These are phyloP conservation scores for Terfezia boudieri DNA, from an alignment of 495 filamentous ascomycete genomes.

Conservation along the genomic window DNA sequence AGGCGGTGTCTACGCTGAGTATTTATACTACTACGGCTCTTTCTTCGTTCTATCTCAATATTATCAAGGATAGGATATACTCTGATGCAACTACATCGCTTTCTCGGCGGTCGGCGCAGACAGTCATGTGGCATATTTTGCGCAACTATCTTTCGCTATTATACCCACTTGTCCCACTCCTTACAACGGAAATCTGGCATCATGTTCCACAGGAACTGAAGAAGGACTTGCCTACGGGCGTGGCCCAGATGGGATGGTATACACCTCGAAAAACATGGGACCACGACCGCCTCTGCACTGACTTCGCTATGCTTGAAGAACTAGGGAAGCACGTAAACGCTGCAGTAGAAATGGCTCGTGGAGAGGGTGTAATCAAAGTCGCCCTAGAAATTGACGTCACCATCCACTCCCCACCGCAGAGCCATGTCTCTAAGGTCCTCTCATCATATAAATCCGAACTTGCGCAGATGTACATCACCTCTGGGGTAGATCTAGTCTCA, in stretches of 20 bases:
- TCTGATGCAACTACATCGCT: conserved; percentile 39
- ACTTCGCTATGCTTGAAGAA: conserved; percentile 6
- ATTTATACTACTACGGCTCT: conserved; percentile 60
- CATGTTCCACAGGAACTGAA: conserved; percentile 39
- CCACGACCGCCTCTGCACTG: conserved; percentile 16
- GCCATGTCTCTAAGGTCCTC: conserved; percentile 21
- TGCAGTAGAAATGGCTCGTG: not conserved
- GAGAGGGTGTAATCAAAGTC: conserved; percentile 9
- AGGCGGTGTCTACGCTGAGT: conserved; percentile 47
- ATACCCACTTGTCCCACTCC: conserved; percentile 55
- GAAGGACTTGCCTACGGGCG: conserved; percentile 24
- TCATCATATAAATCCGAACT: conserved; percentile 38
- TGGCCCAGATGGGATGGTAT: conserved; percentile 11
- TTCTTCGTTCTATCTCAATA: conserved; percentile 83
- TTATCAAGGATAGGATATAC: conserved; percentile 76
- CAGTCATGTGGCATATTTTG: conserved; percentile 48
- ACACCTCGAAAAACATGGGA: conserved; percentile 21
- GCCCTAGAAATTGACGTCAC: conserved; percentile 10
- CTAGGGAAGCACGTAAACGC: not conserved
- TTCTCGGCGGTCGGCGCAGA: conserved; percentile 33
- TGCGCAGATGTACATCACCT: conserved; percentile 55
- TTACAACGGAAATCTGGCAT: conserved; percentile 77
- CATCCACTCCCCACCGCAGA: conserved; percentile 10
- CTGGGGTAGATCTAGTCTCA: conserved; percentile 32
- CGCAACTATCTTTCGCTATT: conserved; percentile 50